Evolutionary conservation across 1,284 basidiomycete species (phyloP), one percentile per base, ranked within the genome.

Genomic region (Fomitopsis pinicola): DNA sequence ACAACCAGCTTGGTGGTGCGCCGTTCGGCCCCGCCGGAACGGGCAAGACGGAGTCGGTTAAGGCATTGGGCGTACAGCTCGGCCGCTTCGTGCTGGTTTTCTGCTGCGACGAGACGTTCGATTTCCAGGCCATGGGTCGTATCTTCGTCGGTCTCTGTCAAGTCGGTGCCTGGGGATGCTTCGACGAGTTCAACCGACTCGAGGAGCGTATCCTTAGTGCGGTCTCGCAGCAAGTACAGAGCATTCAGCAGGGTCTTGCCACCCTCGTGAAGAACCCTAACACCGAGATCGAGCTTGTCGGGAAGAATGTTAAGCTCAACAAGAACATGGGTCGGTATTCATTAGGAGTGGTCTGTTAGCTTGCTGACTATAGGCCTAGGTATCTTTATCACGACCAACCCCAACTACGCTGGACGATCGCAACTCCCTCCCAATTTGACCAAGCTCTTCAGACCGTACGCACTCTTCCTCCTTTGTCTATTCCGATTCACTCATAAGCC

Each of bases 91-190:
- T 99, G 19, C 82, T 99, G 55, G 97, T 99, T 36, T 99, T 99
- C 80, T 99, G 97, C 74, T 99, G 97, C 72, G 97, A 99, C 76
- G 97, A 99, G 76, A 98, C 94, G 0, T 99, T 99, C 75, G 98
- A 99, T 77, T 98, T 98, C 82, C 95, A 98, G 73, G 97, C 97
- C 2, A 99, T 99, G 97, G 97, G 97, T 64, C 92, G 97, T 69
- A 98, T 99, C 71, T 98, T 99, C 73, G 89, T 99, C 68, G 97
- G 97, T 64, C 85, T 99, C 19, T 99, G 97, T 78, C 95, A 98
- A 79, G 97, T 99, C 42, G 98, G 97, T 42, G 97, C 97, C 0
- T 99, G 98, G 96, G 96, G 96, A 30, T 98, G 96, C 73, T 98
- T 98, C 76, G 95, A 98, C 74, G 94, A 97, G 77, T 97, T 97